Evolutionary conservation across 1,139 yeast genomes (phyloP).

Genomic region (Zygosaccharomyces sapae): DNA sequence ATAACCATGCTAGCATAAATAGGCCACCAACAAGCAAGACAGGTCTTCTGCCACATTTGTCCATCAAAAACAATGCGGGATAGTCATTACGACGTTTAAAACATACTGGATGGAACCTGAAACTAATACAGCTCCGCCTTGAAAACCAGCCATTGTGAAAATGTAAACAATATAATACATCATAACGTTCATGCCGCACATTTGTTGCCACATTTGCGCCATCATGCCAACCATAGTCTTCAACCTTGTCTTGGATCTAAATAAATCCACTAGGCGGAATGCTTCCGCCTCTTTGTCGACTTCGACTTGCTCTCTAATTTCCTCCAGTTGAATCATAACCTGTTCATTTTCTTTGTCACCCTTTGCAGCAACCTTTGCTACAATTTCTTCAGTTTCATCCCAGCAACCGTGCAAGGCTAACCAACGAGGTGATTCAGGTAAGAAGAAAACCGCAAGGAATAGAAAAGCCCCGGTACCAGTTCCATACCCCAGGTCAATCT

Average conservation of each 20-base stretch:
- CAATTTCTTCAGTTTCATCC: slow-evolving; percentile 57
- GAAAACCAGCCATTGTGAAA: slow-evolving; percentile 53
- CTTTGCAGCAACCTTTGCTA: slow-evolving; percentile 50
- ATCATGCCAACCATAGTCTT: slow-evolving; percentile 53
- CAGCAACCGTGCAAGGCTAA: slow-evolving; percentile 57
- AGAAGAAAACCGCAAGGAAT: slow-evolving; percentile 43
- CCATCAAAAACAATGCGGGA: slow-evolving; percentile 48
- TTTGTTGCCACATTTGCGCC: slow-evolving; percentile 69
- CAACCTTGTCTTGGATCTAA: slow-evolving; percentile 45
- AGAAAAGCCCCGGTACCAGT: slow-evolving; percentile 48
- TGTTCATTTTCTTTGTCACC: slow-evolving; percentile 52
- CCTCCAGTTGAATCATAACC: slow-evolving; percentile 55
- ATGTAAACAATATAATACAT: slow-evolving; percentile 59
- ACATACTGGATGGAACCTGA: slow-evolving; percentile 45
- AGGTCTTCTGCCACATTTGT: slow-evolving; percentile 48
- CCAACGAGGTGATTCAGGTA: slow-evolving; percentile 67
- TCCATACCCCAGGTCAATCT: slow-evolving; percentile 54
- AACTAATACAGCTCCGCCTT: slow-evolving; percentile 41
- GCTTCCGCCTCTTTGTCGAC: slow-evolving; percentile 42
- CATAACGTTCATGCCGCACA: slow-evolving; percentile 66
- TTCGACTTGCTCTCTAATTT: slow-evolving; percentile 52
- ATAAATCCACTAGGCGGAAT: slow-evolving; percentile 44
- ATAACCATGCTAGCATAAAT: slow-evolving; percentile 36
- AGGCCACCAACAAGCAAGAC: slow-evolving; percentile 44
- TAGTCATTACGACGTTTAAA: slow-evolving; percentile 43